phyloP scores from a whole-genome alignment of 2,329 filamentous ascomycete species.

The Byssochlamys sp. region DNA sequence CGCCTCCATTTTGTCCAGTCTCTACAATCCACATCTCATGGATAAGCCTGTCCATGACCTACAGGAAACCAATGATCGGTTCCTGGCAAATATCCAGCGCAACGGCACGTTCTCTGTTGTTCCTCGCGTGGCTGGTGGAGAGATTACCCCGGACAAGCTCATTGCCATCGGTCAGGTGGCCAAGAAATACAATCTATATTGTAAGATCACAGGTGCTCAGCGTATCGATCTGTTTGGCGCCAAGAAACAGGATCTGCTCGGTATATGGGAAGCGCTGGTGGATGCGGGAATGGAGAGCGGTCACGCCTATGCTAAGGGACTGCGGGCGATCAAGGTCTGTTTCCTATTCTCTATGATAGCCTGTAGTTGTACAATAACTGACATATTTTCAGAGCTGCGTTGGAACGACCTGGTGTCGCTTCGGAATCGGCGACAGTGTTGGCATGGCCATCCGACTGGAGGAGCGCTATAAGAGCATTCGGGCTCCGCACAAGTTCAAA shows the following conservation, averaged over 20 bases:
- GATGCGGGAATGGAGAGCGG: slow-evolving; percentile 82
- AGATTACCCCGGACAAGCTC: slow-evolving; percentile 79
- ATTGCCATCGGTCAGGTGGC: slow-evolving; percentile 76
- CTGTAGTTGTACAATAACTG: background rate
- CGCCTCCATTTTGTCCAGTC: slow-evolving; percentile 67
- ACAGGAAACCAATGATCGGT: slow-evolving; percentile 85
- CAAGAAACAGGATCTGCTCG: slow-evolving; percentile 71
- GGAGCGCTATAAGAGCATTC: slow-evolving; percentile 83
- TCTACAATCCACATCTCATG: slow-evolving; percentile 79
- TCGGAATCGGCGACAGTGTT: slow-evolving; percentile 79
- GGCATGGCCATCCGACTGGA: slow-evolving; percentile 81
- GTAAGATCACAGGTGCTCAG: slow-evolving; percentile 85
- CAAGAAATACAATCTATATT: slow-evolving; percentile 74
- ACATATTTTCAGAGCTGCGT: slow-evolving; percentile 59
- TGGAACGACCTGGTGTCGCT: slow-evolving; percentile 83
- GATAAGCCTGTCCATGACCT: slow-evolving; percentile 60
- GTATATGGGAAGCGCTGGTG: slow-evolving; percentile 72
- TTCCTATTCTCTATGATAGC: background rate
- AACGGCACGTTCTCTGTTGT: slow-evolving; percentile 87
- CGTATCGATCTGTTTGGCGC: slow-evolving; percentile 90
- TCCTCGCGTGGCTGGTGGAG: slow-evolving; percentile 70
- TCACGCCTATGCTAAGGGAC: slow-evolving; percentile 80
- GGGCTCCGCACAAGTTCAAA: slow-evolving; percentile 84
- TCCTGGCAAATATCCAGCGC: slow-evolving; percentile 78
- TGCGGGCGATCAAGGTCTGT: slow-evolving; percentile 66